Base-by-base conservation (phyloP, 2,329 filamentous ascomycete genomes). In the Scytalidium sp. region DNA sequence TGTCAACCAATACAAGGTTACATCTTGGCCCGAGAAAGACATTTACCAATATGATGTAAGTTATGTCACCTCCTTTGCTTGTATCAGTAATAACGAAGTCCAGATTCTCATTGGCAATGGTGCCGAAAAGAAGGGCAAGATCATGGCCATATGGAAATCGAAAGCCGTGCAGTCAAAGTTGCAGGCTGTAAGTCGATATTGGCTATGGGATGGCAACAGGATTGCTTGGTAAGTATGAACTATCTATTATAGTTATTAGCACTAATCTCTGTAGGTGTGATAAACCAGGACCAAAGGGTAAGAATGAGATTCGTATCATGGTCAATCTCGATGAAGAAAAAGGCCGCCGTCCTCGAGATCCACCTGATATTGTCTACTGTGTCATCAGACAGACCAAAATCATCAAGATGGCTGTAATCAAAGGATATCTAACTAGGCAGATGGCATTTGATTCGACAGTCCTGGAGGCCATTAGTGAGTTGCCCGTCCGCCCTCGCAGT, bases 31-130 rank as follows among this genome's bases (percentile, higher is more conserved):
- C 0, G 75, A 67, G 2, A 78, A 74, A 11, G 79, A 81, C 0
- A 80, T 97, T 19, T 84, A 84, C 54, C 92, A 97, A 64, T 97
- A 93, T 59, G 90, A 96, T 71, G 88, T 92, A 71, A 78, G 87
- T 78, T 9, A 46, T 25, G 41, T 17, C 49, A 46, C 43, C 22
- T 9, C 20, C n/a, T 11, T 41, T 21, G 41, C 52, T 43, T 41
- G 6, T 17, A 39, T 49, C 11, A 23, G 13, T 40, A 44, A 32
- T 58, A 41, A 57, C 45, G 13, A 19, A 19, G 21, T 15, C 23
- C 45, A 90, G 87, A 73, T 96, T 21, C 64, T 77, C 3, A 77
- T 93, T 41, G 81, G 84, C 2, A 81, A 77, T 1, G 83, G 83
- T 8, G 72, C 70, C 0, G 78, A 85, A 50, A 89, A 87, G 67